Conservation (phyloP, 1,284 basidiomycete genomes). For the Puccinia hordei region DNA sequence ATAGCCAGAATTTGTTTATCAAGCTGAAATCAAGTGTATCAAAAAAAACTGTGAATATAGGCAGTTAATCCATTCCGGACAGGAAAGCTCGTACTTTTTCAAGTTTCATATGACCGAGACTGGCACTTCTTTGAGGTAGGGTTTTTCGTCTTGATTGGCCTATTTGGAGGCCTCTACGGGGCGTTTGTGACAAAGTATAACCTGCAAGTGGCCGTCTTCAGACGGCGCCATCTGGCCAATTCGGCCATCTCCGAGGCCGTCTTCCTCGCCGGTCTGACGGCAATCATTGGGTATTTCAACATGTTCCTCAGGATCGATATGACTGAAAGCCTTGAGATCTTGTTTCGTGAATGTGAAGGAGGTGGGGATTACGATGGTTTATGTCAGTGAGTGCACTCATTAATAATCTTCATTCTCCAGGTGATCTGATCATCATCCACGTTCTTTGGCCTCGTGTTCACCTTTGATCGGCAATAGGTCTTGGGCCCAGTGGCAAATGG, state of each 20-base stretch:
- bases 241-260: slow-evolving; percentile 89
- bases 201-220: slow-evolving; percentile 88
- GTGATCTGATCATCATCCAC: slow-evolving; percentile 10
- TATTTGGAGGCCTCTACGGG: slow-evolving; percentile 96
- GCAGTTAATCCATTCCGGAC: slow-evolving; percentile 98
- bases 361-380: slow-evolving; percentile 87
- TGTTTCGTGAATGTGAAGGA: slow-evolving; percentile 94
- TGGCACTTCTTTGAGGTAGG: slow-evolving; percentile 99
- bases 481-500: slow-evolving; percentile 89
- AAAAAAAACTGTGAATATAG: slow-evolving; percentile 60
- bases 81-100: slow-evolving; percentile 95
- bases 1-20: neutral
- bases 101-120: slow-evolving; percentile 93
- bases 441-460: neutral
- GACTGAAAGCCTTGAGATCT: slow-evolving; percentile 94
- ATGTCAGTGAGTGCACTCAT: slow-evolving; percentile 75
- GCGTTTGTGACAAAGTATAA: slow-evolving; percentile 97
- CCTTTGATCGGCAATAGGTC: slow-evolving; percentile 64
- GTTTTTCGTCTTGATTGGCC: slow-evolving; percentile 81
- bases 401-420: slow-evolving; percentile 1
- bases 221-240: slow-evolving; percentile 79
- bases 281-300: slow-evolving; percentile 89
- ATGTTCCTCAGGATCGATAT: slow-evolving; percentile 94
- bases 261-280: slow-evolving; percentile 80
- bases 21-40: no score